These are phyloP conservation scores for Clohesyomyces aquaticus DNA, from an alignment of 495 filamentous ascomycete species.

Conservation along the genomic window DNA sequence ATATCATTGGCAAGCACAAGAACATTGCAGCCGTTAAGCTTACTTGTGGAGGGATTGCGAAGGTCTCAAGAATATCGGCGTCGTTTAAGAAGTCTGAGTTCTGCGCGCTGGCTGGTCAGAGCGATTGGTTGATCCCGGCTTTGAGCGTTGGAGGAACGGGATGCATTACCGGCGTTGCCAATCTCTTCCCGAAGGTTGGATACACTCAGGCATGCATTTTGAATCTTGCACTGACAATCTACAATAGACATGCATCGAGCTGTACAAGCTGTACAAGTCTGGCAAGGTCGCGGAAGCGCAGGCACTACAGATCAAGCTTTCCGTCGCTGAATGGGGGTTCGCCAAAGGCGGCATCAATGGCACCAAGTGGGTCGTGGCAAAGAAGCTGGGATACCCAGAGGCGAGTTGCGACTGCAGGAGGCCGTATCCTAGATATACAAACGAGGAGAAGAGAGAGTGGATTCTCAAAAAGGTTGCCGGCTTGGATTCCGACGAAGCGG, in stretches of 20 bases:
- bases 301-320: slow-evolving; percentile 46
- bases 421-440: slow-evolving; percentile 49
- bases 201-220: neutral
- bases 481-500: slow-evolving; percentile 28
- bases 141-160: slow-evolving; percentile 79
- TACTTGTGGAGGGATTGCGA: slow-evolving; percentile 92
- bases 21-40: slow-evolving; percentile 91
- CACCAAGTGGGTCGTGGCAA: slow-evolving; percentile 51
- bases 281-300: slow-evolving; percentile 49
- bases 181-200: slow-evolving; percentile 69
- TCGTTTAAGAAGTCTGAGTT: slow-evolving; percentile 54
- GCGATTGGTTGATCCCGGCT: slow-evolving; percentile 84
- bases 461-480: slow-evolving; percentile 35
- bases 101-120: slow-evolving; percentile 78
- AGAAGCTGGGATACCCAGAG: slow-evolving; percentile 48
- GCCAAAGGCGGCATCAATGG: slow-evolving; percentile 51
- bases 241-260: slow-evolving; percentile 41
- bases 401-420: slow-evolving; percentile 48
- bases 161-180: slow-evolving; percentile 80
- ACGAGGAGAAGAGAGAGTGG: slow-evolving; percentile 43
- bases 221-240: neutral
- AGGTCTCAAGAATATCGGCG: slow-evolving; percentile 75
- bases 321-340: slow-evolving; percentile 50
- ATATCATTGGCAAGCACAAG: slow-evolving; percentile 70
- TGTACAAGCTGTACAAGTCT: slow-evolving; percentile 45